These are phyloP conservation scores for Neotropicomus parvogracilis DNA, from an alignment of 1,284 basidiomycete genomes.

Conservation along the genomic window DNA sequence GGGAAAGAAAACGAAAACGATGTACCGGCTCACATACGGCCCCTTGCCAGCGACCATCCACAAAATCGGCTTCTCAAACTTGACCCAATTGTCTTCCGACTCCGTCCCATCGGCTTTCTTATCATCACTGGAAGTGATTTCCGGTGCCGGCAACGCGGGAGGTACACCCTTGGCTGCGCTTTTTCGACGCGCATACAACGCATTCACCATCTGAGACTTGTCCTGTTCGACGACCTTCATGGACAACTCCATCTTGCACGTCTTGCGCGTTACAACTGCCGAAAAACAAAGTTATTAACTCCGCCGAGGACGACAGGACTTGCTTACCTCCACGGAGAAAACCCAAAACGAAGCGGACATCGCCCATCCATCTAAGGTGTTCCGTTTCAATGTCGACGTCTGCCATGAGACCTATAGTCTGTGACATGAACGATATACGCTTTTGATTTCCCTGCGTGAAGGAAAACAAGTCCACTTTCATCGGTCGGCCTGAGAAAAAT, in stretches of 20 bases:
- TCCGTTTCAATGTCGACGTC: slow-evolving; percentile 90
- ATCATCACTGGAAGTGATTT: slow-evolving; percentile 21
- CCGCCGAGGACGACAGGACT: background rate
- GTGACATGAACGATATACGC: slow-evolving; percentile 87
- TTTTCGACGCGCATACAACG: slow-evolving; percentile 35
- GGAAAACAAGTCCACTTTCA: slow-evolving; percentile 82
- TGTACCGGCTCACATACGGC: slow-evolving; percentile 64
- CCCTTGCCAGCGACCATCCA: slow-evolving; percentile 74
- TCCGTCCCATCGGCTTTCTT: slow-evolving; percentile 28
- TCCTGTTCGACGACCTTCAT: slow-evolving; percentile 71
- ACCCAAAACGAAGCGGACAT: slow-evolving; percentile 83
- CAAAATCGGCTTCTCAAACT: slow-evolving; percentile 64
- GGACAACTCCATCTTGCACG: slow-evolving; percentile 68
- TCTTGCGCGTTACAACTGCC: slow-evolving; percentile 60
- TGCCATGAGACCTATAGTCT: slow-evolving; percentile 88
- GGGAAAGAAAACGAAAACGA: background rate
- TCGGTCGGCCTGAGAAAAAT: slow-evolving; percentile 50
- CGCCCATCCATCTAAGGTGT: slow-evolving; percentile 90
- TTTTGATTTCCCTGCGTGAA: slow-evolving; percentile 65
- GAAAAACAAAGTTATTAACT: slow-evolving; percentile 1
- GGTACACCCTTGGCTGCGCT: slow-evolving; percentile 32
- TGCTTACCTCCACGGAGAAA: slow-evolving; percentile 67
- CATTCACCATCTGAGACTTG: slow-evolving; percentile 67
- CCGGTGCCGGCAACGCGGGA: slow-evolving; percentile 9
- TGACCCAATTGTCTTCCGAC: slow-evolving; percentile 57